Percentiles rank a stretch among this genome's conserved stretches.
These are phyloP conservation scores for Paralagenidium karlingii DNA, from an alignment of 352 stramenopile species.

Conservation along the genomic window DNA sequence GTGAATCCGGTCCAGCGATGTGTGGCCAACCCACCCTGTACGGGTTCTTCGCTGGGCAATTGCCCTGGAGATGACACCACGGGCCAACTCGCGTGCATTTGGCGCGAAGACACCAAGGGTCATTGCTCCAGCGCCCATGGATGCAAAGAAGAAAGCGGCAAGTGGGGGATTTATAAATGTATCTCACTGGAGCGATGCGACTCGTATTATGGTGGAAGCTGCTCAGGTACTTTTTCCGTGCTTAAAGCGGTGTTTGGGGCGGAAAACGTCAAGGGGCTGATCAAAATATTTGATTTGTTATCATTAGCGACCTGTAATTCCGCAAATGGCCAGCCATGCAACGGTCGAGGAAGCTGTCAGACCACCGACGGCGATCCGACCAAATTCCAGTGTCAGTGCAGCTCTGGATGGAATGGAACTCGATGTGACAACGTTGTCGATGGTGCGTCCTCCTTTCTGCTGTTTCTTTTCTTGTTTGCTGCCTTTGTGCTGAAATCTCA, in stretches of 20 bases:
- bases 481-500: too few species aligned
- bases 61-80: conserved; percentile 42
- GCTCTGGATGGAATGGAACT: conserved; percentile 54
- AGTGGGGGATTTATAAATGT: conserved; percentile 64
- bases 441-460: conserved; percentile 7
- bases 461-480: neutral
- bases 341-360: conserved; percentile 45
- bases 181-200: conserved; percentile 66
- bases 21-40: conserved; percentile 40
- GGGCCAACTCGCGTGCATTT: conserved; percentile 62
- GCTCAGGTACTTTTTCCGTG: too few species aligned
- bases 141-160: conserved; percentile 15
- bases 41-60: conserved; percentile 24
- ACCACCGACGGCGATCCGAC: conserved; percentile 11
- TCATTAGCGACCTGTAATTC: conserved; percentile 20
- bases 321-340: conserved; percentile 42
- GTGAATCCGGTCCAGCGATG: conserved; percentile 44
- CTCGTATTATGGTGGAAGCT: conserved; percentile 50
- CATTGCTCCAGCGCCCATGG: conserved; percentile 3
- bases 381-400: conserved; percentile 44
- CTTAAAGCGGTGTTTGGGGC: too few species aligned
- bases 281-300: too few species aligned
- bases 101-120: conserved; percentile 13
- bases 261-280: too few species aligned
- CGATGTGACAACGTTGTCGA: conserved; percentile 44